Percentiles rank a stretch among this genome's conserved stretches.
Evolutionary conservation across 2,329 filamentous ascomycete genomes (phyloP).

Genomic region (Catunica adiposa): DNA sequence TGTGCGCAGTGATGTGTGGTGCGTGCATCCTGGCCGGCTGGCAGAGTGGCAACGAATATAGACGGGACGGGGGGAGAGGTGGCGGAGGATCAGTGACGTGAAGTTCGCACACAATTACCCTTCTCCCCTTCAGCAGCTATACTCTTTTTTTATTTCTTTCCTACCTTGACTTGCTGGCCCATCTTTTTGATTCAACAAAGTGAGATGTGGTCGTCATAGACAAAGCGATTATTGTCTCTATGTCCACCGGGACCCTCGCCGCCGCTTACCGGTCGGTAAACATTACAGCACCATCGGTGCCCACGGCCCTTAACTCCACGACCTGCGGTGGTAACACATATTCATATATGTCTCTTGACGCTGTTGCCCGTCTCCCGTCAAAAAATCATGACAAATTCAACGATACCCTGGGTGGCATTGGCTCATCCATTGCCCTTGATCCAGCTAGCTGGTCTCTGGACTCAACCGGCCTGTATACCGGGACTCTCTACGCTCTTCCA

Average conservation of each 20-base stretch:
- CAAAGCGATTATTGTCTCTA: background rate
- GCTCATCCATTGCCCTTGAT: constrained; percentile 46
- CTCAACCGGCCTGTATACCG: constrained; percentile 23
- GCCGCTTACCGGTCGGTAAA: background rate
- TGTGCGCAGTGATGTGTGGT: background rate
- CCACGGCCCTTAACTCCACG: background rate
- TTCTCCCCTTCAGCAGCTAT: background rate
- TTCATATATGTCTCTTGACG: constrained; percentile 49
- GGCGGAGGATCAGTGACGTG: background rate
- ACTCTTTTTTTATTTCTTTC: too few relatives aligned
- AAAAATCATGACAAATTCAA: constrained; percentile 48
- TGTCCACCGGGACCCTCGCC: background rate
- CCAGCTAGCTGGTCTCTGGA: constrained; percentile 25
- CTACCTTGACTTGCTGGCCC: too few relatives aligned
- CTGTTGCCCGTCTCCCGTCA: constrained; percentile 44
- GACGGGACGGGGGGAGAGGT: background rate
- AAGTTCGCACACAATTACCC: background rate
- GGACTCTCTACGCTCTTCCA: constrained; percentile 30
- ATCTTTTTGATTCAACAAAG: too few relatives aligned
- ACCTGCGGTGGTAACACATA: constrained; percentile 43
- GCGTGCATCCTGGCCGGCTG: background rate
- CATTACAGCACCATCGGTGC: background rate
- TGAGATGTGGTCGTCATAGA: background rate
- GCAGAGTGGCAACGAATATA: background rate
- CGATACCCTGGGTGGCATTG: constrained; percentile 47